These are phyloP conservation scores for Euphorbia lathyris DNA, from an alignment of 345 rosid species.

Conservation along the genomic window DNA sequence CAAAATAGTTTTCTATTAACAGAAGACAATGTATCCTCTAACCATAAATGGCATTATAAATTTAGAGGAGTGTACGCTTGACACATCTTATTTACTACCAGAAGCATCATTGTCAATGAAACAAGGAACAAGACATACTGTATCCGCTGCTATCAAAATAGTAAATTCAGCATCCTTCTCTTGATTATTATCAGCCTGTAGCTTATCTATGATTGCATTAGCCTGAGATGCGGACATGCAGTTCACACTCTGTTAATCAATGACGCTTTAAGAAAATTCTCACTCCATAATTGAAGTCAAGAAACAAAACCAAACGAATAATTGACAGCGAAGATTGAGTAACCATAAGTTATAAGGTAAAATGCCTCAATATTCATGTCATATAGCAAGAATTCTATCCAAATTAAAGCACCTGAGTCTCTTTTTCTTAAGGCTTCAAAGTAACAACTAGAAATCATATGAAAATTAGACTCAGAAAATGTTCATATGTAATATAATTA, in stretches of 20 bases:
- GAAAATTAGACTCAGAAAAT: background rate
- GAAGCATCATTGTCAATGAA: constrained; percentile 14
- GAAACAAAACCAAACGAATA: background rate
- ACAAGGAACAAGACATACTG: constrained; percentile 50
- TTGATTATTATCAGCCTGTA: constrained; percentile 27
- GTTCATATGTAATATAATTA: too few relatives aligned
- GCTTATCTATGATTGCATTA: constrained; percentile 54
- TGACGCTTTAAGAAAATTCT: constrained; percentile 5
- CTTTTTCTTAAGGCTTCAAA: background rate
- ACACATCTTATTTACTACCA: constrained; percentile 4
- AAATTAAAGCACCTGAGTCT: background rate
- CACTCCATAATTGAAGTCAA: background rate
- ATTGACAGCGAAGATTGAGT: background rate
- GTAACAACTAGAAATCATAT: background rate
- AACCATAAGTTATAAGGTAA: background rate
- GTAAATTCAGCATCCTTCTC: constrained; percentile 36
- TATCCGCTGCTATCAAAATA: constrained; percentile 64
- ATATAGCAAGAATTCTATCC: background rate
- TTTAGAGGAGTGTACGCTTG: constrained; percentile 5
- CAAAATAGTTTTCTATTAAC: background rate
- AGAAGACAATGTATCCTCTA: constrained; percentile 34
- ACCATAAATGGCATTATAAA: constrained; percentile 40
- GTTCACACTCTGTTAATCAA: constrained; percentile 25
- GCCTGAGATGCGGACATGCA: constrained; percentile 58
- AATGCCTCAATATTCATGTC: too few relatives aligned